Evolutionary conservation across 306 rosid genomes (phyloP).

Genomic region (Casuarina cunninghamiana): DNA sequence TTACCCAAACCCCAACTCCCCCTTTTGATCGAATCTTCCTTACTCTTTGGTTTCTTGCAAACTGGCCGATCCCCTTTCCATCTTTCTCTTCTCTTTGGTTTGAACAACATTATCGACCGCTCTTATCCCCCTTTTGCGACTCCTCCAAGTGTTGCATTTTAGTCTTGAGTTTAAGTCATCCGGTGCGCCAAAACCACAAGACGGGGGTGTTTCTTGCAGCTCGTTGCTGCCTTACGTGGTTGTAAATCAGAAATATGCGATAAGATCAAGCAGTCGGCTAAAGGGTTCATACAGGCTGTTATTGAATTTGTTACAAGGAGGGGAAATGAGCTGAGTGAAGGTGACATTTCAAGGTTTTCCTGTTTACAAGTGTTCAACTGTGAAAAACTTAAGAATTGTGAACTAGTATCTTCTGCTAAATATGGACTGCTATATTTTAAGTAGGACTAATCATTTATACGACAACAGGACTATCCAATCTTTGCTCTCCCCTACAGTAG

Average conservation of each 20-base stretch:
- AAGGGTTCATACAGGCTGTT: constrained; percentile 94
- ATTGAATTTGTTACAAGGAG: constrained; percentile 79
- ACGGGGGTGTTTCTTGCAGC: constrained; percentile 42
- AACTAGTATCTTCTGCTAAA: constrained; percentile 26
- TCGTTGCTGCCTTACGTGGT: constrained; percentile 81
- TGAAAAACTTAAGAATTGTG: constrained; percentile 17
- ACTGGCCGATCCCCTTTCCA: too few species aligned
- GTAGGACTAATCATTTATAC: constrained; percentile 35
- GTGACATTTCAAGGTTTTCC: constrained; percentile 81
- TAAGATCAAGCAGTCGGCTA: constrained; percentile 90
- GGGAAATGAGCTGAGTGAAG: constrained; percentile 73
- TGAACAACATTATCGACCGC: too few species aligned
- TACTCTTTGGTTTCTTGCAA: too few species aligned
- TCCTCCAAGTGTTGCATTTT: too few species aligned
- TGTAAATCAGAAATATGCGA: constrained; percentile 84
- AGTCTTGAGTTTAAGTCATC: too few species aligned
- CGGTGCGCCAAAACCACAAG: too few species aligned
- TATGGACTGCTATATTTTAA: constrained; percentile 19
- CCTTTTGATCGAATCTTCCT: too few species aligned
- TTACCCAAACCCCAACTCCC: too few species aligned
- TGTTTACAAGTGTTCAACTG: constrained; percentile 17
- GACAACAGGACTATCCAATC: constrained; percentile 81
- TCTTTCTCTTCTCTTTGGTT: too few species aligned
- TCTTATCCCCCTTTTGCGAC: too few species aligned
- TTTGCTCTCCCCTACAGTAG: constrained; percentile 68